Evolutionary conservation across 352 stramenopile genomes (phyloP), one percentile per base, ranked within the genome.

Genomic region (Phytopythium chamaehyphon): DNA sequence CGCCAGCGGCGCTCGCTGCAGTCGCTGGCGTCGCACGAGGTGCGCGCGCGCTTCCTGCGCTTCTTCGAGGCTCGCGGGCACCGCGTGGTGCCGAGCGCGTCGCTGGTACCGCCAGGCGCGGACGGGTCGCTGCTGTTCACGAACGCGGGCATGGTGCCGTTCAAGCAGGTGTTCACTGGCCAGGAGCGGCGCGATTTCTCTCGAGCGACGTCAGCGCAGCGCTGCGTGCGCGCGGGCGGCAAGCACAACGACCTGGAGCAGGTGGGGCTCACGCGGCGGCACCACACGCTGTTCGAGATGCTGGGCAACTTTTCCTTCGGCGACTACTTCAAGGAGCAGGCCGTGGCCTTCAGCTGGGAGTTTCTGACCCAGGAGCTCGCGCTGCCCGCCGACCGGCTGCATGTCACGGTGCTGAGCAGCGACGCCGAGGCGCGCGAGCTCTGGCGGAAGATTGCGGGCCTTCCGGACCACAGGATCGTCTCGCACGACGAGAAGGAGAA

Each of bases 261-360:
- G 68, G 96, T 99, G 8, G 95, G 95, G 21, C 94, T 98, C 67
- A 96, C 97, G 56, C 82, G 96, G 3, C 97, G 97, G 52, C 96
- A 99, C 80, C 96, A 99, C 64, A 99, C 96, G 43, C 97, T 98
- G 69, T 99, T 99, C 64, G 96, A 99, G 74, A 99, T 99, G 96
- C 76, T 99, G 23, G 96, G 96, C 39, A 99, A 98, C 64, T 99
- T 97, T 78, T 97, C 79, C 46, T 98, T 99, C 64, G 96, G 96
- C 39, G 90, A 97, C 68, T 99, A 99, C 74, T 99, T 98, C 70
- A 99, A 99, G 62, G 77, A 97, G 36, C 89, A 98, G 55, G 93
- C 95, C 16, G 98, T 99, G 62, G 60, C 62, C 6, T 96, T 96
- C 76, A 88, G 92, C 33, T 98, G 95, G 95, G 67, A 86, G 19